A percentile compares a stretch with the other conserved stretches of the same genome.
phyloP scores from a whole-genome alignment of 2,329 filamentous ascomycete species.

The Diaporthe aspalathi region DNA sequence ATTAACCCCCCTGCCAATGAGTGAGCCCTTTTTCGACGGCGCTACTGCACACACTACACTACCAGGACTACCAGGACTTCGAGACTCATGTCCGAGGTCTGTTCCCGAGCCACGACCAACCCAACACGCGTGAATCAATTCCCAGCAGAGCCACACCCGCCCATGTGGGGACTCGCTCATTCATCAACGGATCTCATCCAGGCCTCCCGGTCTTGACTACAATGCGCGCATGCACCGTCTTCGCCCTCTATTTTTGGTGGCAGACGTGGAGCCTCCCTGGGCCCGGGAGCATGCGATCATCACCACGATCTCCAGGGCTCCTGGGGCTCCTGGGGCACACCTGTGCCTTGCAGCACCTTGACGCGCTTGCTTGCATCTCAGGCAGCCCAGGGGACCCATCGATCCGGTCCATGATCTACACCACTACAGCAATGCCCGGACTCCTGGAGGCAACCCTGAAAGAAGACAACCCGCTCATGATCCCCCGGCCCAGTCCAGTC shows the following conservation, averaged over 20 bases:
- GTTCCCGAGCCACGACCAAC: background rate
- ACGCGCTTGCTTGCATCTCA: conserved; percentile 15
- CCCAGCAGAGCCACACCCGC: conserved; percentile 16
- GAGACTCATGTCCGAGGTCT: background rate
- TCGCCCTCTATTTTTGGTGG: conserved; percentile 29
- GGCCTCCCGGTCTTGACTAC: conserved; percentile 5
- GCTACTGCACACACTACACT: background rate
- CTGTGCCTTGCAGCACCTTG: conserved; percentile 12
- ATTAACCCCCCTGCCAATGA: conserved; percentile 4
- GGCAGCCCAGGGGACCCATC: background rate
- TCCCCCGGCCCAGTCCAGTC: conserved; percentile 10
- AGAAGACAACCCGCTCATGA: background rate
- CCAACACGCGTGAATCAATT: conserved; percentile 22
- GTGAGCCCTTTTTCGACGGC: background rate
- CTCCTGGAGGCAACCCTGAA: conserved; percentile 16
- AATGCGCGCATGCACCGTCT: background rate
- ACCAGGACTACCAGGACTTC: no score
- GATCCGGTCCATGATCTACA: conserved; percentile 15
- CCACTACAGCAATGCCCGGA: background rate
- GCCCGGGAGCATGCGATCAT: conserved; percentile 14
- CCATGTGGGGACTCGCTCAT: background rate
- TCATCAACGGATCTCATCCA: conserved; percentile 9
- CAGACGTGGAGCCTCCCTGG: conserved; percentile 3
- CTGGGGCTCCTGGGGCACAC: conserved; percentile 16
- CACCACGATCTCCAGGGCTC: conserved; percentile 25